Conservation (phyloP, 1,284 basidiomycete species). For the Rhodotorula sp. region DNA sequence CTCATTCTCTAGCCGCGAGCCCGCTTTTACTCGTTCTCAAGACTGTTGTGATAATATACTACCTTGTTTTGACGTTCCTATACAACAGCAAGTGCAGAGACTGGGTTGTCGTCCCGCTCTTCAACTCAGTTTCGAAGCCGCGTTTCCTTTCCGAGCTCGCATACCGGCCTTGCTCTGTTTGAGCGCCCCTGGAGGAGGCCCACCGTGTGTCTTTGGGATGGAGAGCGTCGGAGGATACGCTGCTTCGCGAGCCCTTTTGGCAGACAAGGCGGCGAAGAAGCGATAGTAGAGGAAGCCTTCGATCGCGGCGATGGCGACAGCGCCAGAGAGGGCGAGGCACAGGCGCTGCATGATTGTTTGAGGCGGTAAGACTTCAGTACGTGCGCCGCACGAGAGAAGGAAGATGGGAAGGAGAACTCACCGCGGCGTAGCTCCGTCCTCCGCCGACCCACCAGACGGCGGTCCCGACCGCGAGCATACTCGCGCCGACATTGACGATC, state of each 20-base stretch:
- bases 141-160: neutral
- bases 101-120: neutral
- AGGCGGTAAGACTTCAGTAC: no score
- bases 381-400: neutral
- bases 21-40: no score
- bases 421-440: slow-evolving; percentile 29
- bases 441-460: slow-evolving; percentile 45
- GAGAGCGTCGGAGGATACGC: no score
- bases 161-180: neutral
- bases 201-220: neutral
- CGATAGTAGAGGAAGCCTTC: slow-evolving; percentile 45
- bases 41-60: slow-evolving; percentile 8
- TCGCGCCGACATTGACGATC: slow-evolving; percentile 43
- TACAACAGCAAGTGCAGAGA: neutral
- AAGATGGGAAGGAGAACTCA: slow-evolving; percentile 21
- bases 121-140: no score
- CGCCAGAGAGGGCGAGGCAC: slow-evolving; percentile 38
- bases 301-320: slow-evolving; percentile 41
- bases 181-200: neutral
- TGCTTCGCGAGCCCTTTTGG: neutral
- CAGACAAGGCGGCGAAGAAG: slow-evolving; percentile 33
- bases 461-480: slow-evolving; percentile 43
- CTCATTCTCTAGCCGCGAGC: neutral
- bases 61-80: no score
- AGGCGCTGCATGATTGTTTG: slow-evolving; percentile 34